Evolutionary conservation across 2,329 filamentous ascomycete genomes (phyloP), one percentile per base, ranked within the genome.

Genomic region (Colletotrichum sp.): DNA sequence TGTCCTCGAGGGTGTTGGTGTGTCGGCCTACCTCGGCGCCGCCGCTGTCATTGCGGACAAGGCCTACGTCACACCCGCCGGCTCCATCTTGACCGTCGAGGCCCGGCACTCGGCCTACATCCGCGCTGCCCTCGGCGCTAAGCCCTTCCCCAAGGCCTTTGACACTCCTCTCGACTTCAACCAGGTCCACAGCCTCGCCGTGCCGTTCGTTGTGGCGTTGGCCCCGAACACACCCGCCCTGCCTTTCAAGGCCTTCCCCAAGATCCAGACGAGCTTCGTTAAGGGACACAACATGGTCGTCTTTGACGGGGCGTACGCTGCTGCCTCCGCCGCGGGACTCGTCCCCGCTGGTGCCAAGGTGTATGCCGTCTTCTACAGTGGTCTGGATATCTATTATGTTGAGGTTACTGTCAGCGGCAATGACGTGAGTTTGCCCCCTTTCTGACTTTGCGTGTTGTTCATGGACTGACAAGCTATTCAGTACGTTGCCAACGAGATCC

Each of bases 1-100:
- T 70, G 91, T 94, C 80, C 86, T 94, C 28, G 89, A 93, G 73
- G 92, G 94, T 79, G 88, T 92, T 32, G 89, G 92, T 10, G 92
- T 94, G 84, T 90, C 89, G 2, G 86, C 93, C 5, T 93, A 92
- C 84, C 85, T 94, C 61, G 91, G 91, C 61, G 92, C 91, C 22
- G 92, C 92, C 8, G 88, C 88, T 28, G 85, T 86, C 75, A 92
- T 91, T 77, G 87, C 89, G 76, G 87, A 88, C 81, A 88, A 91
- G 77, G 84, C 85, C 27, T 93, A 93, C 83, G 84, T 94, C 61
- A 90, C 89, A 1, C 89, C 88, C 6, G 92, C 92, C 2, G 92
- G 89, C 30, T 89, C 89, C 71, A 92, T 94, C 80, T 85, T 94
- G 39, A 91, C 91, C 34, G 89, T 93, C 71, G 92, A 94, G 80